Base-by-base conservation (phyloP, 768 basidiomycete genomes). In the Suillus decipiens region DNA sequence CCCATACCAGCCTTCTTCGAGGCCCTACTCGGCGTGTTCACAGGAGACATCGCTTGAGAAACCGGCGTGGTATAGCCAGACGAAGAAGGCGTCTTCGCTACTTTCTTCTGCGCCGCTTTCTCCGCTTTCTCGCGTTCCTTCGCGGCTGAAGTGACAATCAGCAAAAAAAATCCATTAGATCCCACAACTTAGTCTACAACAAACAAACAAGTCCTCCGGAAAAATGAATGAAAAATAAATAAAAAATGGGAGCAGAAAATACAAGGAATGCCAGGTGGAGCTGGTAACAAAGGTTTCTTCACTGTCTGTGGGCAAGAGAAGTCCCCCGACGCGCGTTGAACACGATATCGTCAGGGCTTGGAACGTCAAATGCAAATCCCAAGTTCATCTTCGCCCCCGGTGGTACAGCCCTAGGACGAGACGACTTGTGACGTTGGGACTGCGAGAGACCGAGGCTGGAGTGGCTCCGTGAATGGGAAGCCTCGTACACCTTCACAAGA, bases 281-380 rank as follows among this genome's bases (percentile, higher is more conserved):
- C 57, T 53, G 56, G 53, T 76, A 48, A 28, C 39, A 53, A 55
- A 2, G 51, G 60, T n/a, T 45, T 39, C 39, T n/a, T 73, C 69
- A 70, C 42, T 68, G 75, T 60, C 78, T 77, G 61, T 81, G 77
- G 12, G 75, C 81, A 55, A 90, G 76, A 36, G 87, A 77, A 5
- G 94, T 91, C 53, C 91, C 91, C 60, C 84, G 87, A 56, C 94
- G 86, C 60, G 94, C 92, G 67, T 86, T 86, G 69, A 91, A 79
- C 10, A 98, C 87, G 66, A 92, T 77, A 70, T 98, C 96, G 68
- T 99, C 96, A 24, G 96, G 96, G 75, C 95, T 97, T 41, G 92
- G 93, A 28, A 82, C 83, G 65, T 95, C 87, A 70, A 95, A 94
- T 11, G 86, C 77, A 72, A 92, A 93, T 3, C 78, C 75, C 45